Conservation (phyloP, 169 alveolate species). For the Perkinsus marinus region DNA sequence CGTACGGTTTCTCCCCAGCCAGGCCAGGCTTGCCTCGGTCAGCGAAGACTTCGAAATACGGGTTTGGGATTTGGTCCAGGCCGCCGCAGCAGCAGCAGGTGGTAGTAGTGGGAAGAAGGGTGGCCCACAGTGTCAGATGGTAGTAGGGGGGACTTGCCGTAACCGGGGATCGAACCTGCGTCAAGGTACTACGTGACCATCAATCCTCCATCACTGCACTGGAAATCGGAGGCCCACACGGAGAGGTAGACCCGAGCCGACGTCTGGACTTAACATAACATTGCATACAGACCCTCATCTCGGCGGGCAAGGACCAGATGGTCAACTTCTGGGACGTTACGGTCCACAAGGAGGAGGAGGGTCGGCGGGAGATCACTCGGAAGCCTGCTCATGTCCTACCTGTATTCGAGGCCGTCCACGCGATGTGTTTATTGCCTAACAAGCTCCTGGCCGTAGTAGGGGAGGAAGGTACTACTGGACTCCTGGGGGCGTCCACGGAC, state of each 20-base stretch:
- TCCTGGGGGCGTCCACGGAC: no score
- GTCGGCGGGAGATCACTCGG: background rate
- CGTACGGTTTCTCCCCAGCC: background rate
- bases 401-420: background rate
- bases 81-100: background rate
- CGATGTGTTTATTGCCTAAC: background rate
- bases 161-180: background rate
- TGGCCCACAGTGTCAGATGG: background rate
- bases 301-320: background rate
- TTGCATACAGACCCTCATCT: background rate
- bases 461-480: background rate
- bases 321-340: background rate
- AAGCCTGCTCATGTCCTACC: background rate
- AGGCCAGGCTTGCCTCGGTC: background rate
- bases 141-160: background rate
- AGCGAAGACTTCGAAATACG: background rate
- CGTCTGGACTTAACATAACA: background rate
- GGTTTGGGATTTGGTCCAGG: background rate
- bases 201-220: background rate
- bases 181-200: background rate
- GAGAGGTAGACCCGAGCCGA: background rate
- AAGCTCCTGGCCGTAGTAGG: background rate
- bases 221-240: background rate
- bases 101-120: background rate
- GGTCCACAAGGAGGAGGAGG: background rate